Evolutionary conservation across 192 early-diverging fungal species (phyloP).

Genomic region (Haplosporangium gracile): DNA sequence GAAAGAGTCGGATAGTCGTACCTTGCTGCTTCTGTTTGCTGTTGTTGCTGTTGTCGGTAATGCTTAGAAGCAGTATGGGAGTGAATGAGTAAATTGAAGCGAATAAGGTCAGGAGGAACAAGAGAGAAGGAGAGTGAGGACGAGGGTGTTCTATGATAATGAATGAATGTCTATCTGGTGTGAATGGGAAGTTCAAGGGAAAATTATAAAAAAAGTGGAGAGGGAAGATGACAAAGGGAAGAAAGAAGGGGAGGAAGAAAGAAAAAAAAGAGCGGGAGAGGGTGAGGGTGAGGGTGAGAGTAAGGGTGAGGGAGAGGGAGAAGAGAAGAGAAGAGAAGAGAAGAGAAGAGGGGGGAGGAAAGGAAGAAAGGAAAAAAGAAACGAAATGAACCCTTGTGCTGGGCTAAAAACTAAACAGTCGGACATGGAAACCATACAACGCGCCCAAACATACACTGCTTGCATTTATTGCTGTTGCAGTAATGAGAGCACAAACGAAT

Average conservation of each 20-base stretch:
- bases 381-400: neutral
- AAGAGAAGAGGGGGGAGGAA: neutral
- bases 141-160: neutral
- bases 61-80: neutral
- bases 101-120: neutral
- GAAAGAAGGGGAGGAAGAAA: neutral
- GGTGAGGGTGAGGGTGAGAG: neutral
- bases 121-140: neutral
- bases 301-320: neutral
- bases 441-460: neutral
- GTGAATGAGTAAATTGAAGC: neutral
- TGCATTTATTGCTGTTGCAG: neutral
- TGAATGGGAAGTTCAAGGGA: conserved; percentile 9
- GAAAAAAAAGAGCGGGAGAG: neutral
- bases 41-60: neutral
- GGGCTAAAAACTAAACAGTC: neutral
- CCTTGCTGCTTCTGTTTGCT: neutral
- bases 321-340: neutral
- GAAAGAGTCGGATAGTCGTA: too few species aligned
- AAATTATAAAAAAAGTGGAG: neutral
- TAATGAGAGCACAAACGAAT: neutral
- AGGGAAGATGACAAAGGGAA: neutral
- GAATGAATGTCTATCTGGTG: conserved; percentile 25
- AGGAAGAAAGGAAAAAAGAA: neutral
- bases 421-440: neutral